Base-by-base conservation (phyloP, 1,284 basidiomycete genomes). In the Papiliotrema laurentii region DNA sequence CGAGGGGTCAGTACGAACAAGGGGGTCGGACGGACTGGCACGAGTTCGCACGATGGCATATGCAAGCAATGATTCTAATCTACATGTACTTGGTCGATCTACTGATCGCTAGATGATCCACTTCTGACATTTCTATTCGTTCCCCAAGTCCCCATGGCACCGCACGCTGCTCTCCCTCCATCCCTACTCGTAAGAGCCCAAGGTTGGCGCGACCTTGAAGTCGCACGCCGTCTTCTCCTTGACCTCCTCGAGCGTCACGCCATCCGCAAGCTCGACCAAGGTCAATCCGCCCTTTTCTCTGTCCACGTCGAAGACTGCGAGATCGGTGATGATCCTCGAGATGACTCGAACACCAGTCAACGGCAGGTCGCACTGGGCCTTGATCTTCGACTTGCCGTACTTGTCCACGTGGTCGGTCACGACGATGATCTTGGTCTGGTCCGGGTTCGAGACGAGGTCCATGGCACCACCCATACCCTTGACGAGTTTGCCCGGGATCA, bases 401-500 rank as follows among this genome's bases (percentile, higher is more conserved):
- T 92, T 96, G 45, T 89, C 84, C 58, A 83, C 83, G 74, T 94
- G 92, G 66, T 96, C 89, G 79, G 89, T 87, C 39, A 89, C 81
- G 4, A 82, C 88, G 51, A 94, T 88, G 42, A 72, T 59, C 73
- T 86, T 89, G 42, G 90, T 93, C 75, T 84, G 83, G 69, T 91
- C 88, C 2, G 89, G 90, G 73, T 91, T 92, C 39, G 89, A 91
- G 49, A 93, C 89, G 45, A 93, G 83, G 68, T 94, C 91, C 90
- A 96, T 96, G 1, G 92, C 91, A 50, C 93, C 92, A 26, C 92
- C 92, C 69, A 96, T 92, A 43, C 87, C 86, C 78, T 88, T 89
- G 45, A 90, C 82, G 66, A 91, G 81, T 75, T 93, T 91, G 27
- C 89, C 89, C 14, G 92, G 92, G 60, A 97, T 90, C 91, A 96